Evolutionary conservation across 2,329 filamentous ascomycete species (phyloP).

Genomic region (Tolypocladium amazonense): DNA sequence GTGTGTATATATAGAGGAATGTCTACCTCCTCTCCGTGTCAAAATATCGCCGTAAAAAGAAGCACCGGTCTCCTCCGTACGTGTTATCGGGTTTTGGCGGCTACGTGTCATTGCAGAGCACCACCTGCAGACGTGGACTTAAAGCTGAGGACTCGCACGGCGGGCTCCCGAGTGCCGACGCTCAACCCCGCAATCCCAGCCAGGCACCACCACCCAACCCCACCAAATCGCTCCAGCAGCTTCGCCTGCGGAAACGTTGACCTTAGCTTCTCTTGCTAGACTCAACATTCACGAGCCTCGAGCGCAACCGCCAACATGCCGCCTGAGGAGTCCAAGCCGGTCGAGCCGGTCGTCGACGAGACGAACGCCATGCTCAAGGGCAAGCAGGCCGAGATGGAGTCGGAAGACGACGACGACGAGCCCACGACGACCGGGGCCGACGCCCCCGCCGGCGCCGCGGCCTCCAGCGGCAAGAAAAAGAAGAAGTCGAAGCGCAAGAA

Average conservation of each 20-base stretch:
- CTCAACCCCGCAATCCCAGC: background rate
- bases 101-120: background rate
- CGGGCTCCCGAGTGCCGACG: background rate
- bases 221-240: background rate
- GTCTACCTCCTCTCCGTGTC: background rate
- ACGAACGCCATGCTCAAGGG: constrained; percentile 33
- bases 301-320: constrained; percentile 26
- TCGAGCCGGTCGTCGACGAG: constrained; percentile 41
- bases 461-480: constrained; percentile 45
- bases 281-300: background rate
- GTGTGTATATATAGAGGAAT: background rate
- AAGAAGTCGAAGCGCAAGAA: constrained; percentile 57
- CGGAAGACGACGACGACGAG: constrained; percentile 36
- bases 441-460: constrained; percentile 16
- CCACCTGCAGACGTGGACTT: no score
- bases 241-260: background rate
- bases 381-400: constrained; percentile 34
- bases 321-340: constrained; percentile 52
- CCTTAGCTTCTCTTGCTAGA: background rate
- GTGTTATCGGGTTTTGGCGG: background rate
- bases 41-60: background rate
- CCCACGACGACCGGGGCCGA: constrained; percentile 25
- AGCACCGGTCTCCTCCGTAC: no score
- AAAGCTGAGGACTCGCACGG: background rate
- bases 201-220: background rate